phyloP scores from a whole-genome alignment of 2,329 filamentous ascomycete species.

The Trichoderma atroviride region DNA sequence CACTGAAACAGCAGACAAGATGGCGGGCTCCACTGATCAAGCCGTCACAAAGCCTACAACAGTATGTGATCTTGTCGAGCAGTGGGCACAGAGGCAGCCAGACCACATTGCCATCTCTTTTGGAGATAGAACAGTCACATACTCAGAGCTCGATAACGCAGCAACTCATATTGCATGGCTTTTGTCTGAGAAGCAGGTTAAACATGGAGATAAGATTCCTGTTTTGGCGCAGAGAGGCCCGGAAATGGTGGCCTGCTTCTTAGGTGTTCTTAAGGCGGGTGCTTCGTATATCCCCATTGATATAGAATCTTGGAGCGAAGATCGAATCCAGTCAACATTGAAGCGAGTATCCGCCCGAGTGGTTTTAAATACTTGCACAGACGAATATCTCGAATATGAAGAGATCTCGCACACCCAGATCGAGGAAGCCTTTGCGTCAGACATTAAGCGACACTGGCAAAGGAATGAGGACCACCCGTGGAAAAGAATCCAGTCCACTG shows the following conservation, averaged over 20 bases:
- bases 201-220: background rate
- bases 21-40: background rate
- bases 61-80: slow-evolving; percentile 5
- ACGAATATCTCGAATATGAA: background rate
- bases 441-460: background rate
- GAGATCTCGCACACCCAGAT: background rate
- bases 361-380: background rate
- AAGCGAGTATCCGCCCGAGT: background rate
- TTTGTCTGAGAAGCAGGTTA: background rate
- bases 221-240: slow-evolving; percentile 3
- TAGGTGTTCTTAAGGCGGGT: background rate
- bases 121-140: background rate
- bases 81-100: slow-evolving; percentile 4
- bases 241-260: slow-evolving; percentile 2
- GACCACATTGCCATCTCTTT: background rate
- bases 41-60: background rate
- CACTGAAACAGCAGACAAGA: background rate
- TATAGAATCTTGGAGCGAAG: slow-evolving; percentile 11
- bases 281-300: background rate
- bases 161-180: slow-evolving; percentile 8
- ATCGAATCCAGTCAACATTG: slow-evolving; percentile 1
- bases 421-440: background rate
- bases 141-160: slow-evolving; percentile 2
- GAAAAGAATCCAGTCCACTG: background rate
- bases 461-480: background rate